Conservation (phyloP, 306 rosid genomes). For the Gastrolobium villosum region DNA sequence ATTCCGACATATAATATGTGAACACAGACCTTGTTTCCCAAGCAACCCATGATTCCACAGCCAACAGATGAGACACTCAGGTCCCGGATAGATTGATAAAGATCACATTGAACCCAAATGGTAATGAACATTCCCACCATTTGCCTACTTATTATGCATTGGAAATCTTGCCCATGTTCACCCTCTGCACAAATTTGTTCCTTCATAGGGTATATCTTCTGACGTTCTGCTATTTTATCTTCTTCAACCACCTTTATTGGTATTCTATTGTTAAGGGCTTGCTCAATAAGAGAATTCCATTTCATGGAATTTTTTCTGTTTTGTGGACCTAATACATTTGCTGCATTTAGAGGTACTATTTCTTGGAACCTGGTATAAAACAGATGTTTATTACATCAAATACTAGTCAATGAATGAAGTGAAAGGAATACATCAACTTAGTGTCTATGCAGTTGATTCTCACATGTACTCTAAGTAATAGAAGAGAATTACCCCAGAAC, state of each 20-base stretch:
- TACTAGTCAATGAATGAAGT: not conserved
- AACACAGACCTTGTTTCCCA: conserved; percentile 79
- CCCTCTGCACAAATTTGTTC: conserved; percentile 38
- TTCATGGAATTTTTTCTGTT: conserved; percentile 56
- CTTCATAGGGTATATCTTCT: conserved; percentile 58
- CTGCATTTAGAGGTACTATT: conserved; percentile 86
- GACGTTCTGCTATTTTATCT: conserved; percentile 51
- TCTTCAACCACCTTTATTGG: conserved; percentile 39
- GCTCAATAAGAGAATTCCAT: conserved; percentile 77
- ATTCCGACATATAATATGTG: no score
- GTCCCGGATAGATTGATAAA: conserved; percentile 58
- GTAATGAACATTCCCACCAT: conserved; percentile 89
- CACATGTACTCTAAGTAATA: conserved; percentile 16
- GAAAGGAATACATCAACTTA: conserved; percentile 13
- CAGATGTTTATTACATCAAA: conserved; percentile 9
- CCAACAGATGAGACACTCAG: conserved; percentile 74
- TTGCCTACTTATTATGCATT: conserved; percentile 77
- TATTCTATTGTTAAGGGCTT: conserved; percentile 64
- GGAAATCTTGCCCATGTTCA: conserved; percentile 52
- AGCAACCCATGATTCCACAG: conserved; percentile 86
- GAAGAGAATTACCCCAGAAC: conserved; percentile 75
- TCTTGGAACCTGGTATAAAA: conserved; percentile 76
- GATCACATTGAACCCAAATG: conserved; percentile 72
- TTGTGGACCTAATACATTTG: conserved; percentile 71
- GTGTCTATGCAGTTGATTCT: conserved; percentile 25